A percentile compares a stretch with the other conserved stretches of the same genome.
Conservation (phyloP, 768 basidiomycete species). For the Russula sp. region DNA sequence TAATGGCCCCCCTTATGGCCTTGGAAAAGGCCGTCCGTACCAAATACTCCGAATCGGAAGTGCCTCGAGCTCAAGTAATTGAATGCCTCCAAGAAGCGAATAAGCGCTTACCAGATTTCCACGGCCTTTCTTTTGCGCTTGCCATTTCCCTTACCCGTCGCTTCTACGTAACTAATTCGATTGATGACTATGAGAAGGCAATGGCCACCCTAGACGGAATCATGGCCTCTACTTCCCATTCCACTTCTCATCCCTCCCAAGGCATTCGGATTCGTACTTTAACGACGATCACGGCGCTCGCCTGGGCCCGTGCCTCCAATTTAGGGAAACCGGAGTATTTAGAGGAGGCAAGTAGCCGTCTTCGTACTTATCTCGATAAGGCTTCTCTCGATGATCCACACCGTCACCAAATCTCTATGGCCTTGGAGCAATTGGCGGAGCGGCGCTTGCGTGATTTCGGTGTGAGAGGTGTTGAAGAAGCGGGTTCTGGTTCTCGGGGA, state of each 20-base stretch:
- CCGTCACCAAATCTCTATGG: no score
- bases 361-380: neutral
- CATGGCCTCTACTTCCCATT: neutral
- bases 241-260: neutral
- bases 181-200: neutral
- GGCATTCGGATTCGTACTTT: neutral
- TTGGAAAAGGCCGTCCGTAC: neutral
- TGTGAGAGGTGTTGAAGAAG: neutral
- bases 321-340: neutral
- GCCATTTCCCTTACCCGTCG: neutral
- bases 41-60: neutral
- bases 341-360: neutral
- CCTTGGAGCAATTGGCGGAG: neutral
- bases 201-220: neutral
- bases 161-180: neutral
- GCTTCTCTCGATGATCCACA: neutral
- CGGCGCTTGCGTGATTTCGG: neutral
- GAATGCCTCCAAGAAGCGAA: neutral
- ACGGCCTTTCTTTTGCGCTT: neutral
- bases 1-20: neutral
- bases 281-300: neutral
- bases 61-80: neutral
- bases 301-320: neutral
- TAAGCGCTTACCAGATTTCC: neutral
- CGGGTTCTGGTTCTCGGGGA: neutral